Evolutionary conservation across 345 rosid genomes (phyloP), one percentile per base, ranked within the genome.

Genomic region (Syzygium grande): DNA sequence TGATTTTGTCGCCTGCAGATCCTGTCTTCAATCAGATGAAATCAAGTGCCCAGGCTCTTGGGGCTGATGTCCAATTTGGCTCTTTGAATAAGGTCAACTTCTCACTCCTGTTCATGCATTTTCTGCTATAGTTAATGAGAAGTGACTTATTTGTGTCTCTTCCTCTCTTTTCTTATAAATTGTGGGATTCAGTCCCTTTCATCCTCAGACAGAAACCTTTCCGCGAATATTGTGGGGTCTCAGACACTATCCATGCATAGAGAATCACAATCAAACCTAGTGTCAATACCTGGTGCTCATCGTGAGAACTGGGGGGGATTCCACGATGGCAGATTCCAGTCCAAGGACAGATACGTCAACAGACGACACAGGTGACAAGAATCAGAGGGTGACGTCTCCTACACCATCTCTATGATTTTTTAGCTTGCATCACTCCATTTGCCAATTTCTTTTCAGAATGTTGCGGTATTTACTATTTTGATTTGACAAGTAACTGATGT

Each of bases 261-360:
- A 85, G 92, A 91, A 92, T 87, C 91, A 61, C 92, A 89, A 86
- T 88, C 90, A 54, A 90, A 89, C 90, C 90, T 90, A 80, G 88
- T 91, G 85, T 91, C 98, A 86, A 89, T 88, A 87, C 89, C 90
- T 88, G 91, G 93, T 88, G 90, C 89, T 80, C 90, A 91, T 85
- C 92, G 85, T 61, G 95, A 94, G 89, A 92, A 93, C 46, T 93
- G 95, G 95, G 95, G 95, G 93, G 84, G 98, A 94, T 88, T 91
- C 93, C 89, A 90, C 89, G 80, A 91, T 94, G 94, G 96, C 96
- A 54, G 98, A 96, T 90, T 94, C 95, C 52, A 95, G 99, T 91
- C 97, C 98, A 84, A 94, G 94, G 90, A 97, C 98, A 61, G 98
- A 96, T 92, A 94, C 91, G 77, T 97, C 99, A 88, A 93, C 99